Conservation (phyloP, 495 filamentous ascomycete genomes). For the Tuber indicum region DNA sequence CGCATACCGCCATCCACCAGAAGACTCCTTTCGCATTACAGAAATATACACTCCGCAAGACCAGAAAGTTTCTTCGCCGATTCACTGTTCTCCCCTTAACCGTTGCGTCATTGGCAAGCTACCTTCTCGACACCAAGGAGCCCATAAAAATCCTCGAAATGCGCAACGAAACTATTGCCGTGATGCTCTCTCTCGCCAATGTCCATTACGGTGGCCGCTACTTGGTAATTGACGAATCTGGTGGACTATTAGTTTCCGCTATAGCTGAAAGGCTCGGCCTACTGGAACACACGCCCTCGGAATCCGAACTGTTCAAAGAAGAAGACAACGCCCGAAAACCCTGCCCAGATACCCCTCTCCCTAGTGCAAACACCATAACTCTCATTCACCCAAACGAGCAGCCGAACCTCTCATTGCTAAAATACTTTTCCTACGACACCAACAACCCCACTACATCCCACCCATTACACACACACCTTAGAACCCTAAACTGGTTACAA, state of each 20-base stretch:
- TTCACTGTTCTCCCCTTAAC: constrained; percentile 82
- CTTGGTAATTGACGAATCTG: constrained; percentile 84
- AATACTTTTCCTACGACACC: constrained; percentile 76
- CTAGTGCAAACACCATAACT: constrained; percentile 73
- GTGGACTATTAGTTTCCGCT: constrained; percentile 76
- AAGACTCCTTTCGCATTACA: constrained; percentile 89
- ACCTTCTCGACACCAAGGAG: constrained; percentile 70
- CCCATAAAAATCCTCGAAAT: constrained; percentile 75
- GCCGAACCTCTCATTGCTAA: constrained; percentile 77
- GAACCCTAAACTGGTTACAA: constrained; percentile 82
- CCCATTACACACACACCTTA: constrained; percentile 73
- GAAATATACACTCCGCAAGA: constrained; percentile 91
- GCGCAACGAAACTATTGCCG: constrained; percentile 72
- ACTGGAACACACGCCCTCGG: constrained; percentile 48
- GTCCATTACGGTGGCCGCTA: constrained; percentile 68
- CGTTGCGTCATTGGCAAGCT: constrained; percentile 63
- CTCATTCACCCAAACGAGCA: constrained; percentile 81
- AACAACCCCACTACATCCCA: constrained; percentile 58
- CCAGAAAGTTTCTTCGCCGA: constrained; percentile 80
- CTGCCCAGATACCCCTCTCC: constrained; percentile 27
- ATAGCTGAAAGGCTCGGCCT: constrained; percentile 90
- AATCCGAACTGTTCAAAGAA: constrained; percentile 21
- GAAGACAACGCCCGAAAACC: constrained; percentile 11
- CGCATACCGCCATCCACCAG: constrained; percentile 79
- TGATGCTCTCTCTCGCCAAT: constrained; percentile 62